A percentile compares a stretch with the other conserved stretches of the same genome.
Evolutionary conservation across 805 yeast genomes (phyloP).

Genomic region (Komagataella phaffii): DNA sequence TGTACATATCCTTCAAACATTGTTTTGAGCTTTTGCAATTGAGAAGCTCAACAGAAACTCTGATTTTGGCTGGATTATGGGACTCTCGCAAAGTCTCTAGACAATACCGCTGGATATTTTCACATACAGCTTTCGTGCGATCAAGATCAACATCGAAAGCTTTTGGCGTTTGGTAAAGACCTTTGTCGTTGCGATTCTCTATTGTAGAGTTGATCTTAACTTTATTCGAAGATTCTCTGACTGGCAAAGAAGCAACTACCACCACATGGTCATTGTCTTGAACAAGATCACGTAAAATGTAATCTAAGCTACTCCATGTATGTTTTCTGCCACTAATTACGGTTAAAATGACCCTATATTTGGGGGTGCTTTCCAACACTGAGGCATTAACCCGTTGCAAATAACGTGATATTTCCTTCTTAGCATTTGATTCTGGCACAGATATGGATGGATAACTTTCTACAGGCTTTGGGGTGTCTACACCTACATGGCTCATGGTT

Average conservation of each 20-base stretch:
- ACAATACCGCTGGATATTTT: conserved; percentile 12
- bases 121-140: conserved; percentile 13
- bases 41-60: conserved; percentile 44
- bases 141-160: conserved; percentile 9
- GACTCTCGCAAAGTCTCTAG: conserved; percentile 4
- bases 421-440: not conserved
- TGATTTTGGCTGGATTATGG: conserved; percentile 25
- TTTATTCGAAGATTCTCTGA: conserved; percentile 1
- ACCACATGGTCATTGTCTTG: conserved; percentile 55
- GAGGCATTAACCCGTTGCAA: not conserved
- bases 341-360: not conserved
- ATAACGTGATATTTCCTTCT: not conserved
- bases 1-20: conserved; percentile 38
- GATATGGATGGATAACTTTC: not conserved
- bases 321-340: conserved; percentile 37
- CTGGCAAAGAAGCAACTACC: conserved; percentile 30
- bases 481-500: conserved; percentile 29
- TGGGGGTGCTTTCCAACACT: not conserved
- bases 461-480: conserved; percentile 1
- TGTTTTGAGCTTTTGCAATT: conserved; percentile 30
- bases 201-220: conserved; percentile 4
- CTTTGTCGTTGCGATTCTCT: conserved; percentile 9
- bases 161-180: conserved; percentile 7
- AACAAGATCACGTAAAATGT: conserved; percentile 35
- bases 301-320: conserved; percentile 68